Evolutionary conservation across 306 rosid genomes (phyloP), one percentile per base, ranked within the genome.

Genomic region (Lathyrus oleraceus): DNA sequence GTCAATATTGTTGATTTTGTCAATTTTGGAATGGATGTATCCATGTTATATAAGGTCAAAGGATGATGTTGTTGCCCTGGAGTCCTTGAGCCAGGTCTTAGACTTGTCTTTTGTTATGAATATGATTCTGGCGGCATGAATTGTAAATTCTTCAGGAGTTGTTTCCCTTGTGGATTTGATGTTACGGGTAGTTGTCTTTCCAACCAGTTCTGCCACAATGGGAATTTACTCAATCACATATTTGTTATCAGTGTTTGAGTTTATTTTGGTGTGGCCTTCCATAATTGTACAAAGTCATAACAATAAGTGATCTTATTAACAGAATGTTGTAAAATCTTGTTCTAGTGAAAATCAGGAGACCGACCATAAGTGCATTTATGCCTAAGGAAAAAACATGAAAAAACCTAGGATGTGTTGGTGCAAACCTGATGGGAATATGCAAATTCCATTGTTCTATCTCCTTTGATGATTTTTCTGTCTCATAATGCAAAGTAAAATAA

Each of bases 161-260:
- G 90, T 74, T 68, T 79, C 60, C 85, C 89, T 13, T 83, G 81
- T n/a, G 90, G 81, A 75, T 74, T 82, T 72, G 85, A 81, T 72
- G 81, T 48, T 9, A 82, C 21, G 14, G 96, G 90, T 12, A 76
- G 36, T 70, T 90, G 96, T 14, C 87, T 79, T 75, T 94, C 98
- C 81, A 94, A 71, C 98, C 98, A 94, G 79, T 88, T 94, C 96
- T 91, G 90, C 98, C 98, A 94, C 97, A 97, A 87, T 8, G 96
- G 96, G 36, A 85, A 88, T 74, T 87, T 91, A 0, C 88, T 87
- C 1, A 89, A 70, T 60, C 85, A 82, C n/a, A 77, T 30, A 30
- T 88, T 90, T 27, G 85, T 63, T 60, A 69, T 32, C 9, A 85
- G 90, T 15, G 94, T 81, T 75, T 85, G 87, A 73, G 58, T 76